A percentile compares a stretch with the other conserved stretches of the same genome.
phyloP scores from a whole-genome alignment of 768 basidiomycete species.

The Pisolithus sp. region DNA sequence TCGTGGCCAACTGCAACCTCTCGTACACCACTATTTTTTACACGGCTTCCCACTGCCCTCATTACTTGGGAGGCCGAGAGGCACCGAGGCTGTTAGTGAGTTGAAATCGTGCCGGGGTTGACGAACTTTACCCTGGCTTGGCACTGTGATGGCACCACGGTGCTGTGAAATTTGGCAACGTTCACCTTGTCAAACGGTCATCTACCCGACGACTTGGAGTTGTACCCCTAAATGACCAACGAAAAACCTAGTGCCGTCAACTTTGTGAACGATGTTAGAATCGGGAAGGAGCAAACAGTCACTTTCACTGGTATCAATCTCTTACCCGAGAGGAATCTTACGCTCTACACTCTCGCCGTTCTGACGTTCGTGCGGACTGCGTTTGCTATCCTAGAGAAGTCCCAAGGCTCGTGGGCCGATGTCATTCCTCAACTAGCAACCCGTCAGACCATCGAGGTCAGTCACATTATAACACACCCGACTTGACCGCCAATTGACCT shows the following conservation, averaged over 20 bases:
- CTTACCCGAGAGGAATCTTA: conserved; percentile 18
- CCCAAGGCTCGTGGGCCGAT: conserved; percentile 10
- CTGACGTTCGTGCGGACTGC: conserved; percentile 52
- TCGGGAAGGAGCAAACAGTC: conserved; percentile 30
- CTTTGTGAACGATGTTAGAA: conserved; percentile 7
- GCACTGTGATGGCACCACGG: conserved; percentile 31
- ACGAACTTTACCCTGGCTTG: no score
- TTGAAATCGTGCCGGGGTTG: no score
- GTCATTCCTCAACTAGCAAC: conserved; percentile 10
- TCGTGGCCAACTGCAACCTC: no score
- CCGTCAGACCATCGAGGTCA: conserved; percentile 16
- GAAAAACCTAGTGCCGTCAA: not conserved
- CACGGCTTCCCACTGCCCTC: no score
- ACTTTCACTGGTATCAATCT: conserved; percentile 41
- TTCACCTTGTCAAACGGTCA: no score
- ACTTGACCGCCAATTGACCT: not conserved
- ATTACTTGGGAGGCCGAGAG: no score
- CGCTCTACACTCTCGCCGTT: conserved; percentile 51
- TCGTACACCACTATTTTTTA: no score
- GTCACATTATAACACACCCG: not conserved
- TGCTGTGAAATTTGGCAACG: no score
- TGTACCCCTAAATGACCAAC: not conserved
- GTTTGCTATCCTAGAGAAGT: conserved; percentile 19
- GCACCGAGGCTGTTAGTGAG: no score
- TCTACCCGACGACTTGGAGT: no score